Conservation (phyloP, 2,329 filamentous ascomycete genomes). For the Penicillium palitans region DNA sequence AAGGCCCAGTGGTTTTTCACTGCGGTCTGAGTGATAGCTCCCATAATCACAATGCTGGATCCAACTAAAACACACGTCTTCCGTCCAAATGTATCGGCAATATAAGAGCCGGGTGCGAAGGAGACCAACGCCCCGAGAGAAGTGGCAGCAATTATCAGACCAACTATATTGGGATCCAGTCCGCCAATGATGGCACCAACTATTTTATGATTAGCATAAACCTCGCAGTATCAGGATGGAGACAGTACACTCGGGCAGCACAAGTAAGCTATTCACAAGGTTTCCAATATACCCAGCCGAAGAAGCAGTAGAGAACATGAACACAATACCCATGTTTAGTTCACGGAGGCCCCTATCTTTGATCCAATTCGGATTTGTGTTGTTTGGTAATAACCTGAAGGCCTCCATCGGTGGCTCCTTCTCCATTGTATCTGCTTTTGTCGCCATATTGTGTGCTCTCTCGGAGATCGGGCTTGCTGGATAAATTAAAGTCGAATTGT, state of each 20-base stretch:
- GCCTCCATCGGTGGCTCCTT: constrained; percentile 20
- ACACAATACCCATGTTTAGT: constrained; percentile 22
- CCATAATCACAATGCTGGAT: constrained; percentile 27
- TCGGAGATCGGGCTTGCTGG: not conserved
- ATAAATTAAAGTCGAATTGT: not conserved
- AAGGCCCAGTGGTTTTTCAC: constrained; percentile 22
- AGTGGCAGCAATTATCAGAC: constrained; percentile 20
- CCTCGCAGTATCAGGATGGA: not conserved
- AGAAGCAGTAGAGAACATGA: constrained; percentile 22
- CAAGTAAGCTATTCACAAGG: constrained; percentile 25
- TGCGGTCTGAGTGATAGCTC: constrained; percentile 21
- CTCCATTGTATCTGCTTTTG: not conserved
- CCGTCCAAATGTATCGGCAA: constrained; percentile 47
- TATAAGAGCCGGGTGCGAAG: constrained; percentile 22
- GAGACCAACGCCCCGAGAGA: constrained; percentile 21
- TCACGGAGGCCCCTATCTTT: constrained; percentile 24
- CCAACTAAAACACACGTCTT: constrained; percentile 48
- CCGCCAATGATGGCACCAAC: constrained; percentile 15
- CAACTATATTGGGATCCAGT: constrained; percentile 18
- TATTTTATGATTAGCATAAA: constrained; percentile 2
- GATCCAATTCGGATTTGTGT: constrained; percentile 22
- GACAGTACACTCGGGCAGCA: constrained; percentile 19
- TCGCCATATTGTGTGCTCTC: not conserved
- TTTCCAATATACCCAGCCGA: constrained; percentile 27
- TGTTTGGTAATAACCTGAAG: constrained; percentile 20